Conservation (phyloP, 1,284 basidiomycete genomes). For the Ustilago cynodontis region DNA sequence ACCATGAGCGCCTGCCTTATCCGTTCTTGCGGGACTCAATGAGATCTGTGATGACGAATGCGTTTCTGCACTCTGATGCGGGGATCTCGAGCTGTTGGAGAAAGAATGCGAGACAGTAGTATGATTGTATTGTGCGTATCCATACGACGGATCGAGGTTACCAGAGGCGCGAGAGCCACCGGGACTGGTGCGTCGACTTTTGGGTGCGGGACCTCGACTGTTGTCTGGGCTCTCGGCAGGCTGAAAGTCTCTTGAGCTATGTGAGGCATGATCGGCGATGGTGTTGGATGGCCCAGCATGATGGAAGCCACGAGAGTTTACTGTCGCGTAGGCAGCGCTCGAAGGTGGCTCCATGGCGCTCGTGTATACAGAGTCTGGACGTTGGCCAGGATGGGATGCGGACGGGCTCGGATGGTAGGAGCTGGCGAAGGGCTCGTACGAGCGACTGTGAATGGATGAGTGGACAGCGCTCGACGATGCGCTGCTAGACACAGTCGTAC, state of each 20-base stretch:
- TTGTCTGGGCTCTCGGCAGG: conserved; percentile 37
- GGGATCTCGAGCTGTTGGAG: conserved; percentile 8
- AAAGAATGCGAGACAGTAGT: conserved; percentile 1
- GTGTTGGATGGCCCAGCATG: conserved; percentile 18
- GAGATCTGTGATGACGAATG: not conserved
- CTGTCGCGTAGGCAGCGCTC: conserved; percentile 7
- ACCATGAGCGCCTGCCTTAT: not conserved
- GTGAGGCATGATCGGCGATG: conserved; percentile 4
- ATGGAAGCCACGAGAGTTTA: conserved; percentile 13
- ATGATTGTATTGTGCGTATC: conserved; percentile 4
- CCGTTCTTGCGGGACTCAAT: not conserved
- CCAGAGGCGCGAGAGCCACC: conserved; percentile 50
- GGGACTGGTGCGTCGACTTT: conserved; percentile 47
- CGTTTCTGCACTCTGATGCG: not conserved
- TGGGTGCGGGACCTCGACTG: conserved; percentile 32
- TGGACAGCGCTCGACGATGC: not conserved
- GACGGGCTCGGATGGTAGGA: conserved; percentile 15
- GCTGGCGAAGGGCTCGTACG: not conserved
- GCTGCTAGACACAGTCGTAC: not conserved
- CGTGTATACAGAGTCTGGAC: not conserved
- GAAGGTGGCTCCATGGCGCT: conserved; percentile 26
- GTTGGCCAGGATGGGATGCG: not conserved
- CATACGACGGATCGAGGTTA: conserved; percentile 14
- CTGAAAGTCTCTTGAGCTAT: conserved; percentile 8
- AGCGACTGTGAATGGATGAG: conserved; percentile 5